Evolutionary conservation across 306 rosid genomes (phyloP).

Genomic region (Astragalus membranaceus): DNA sequence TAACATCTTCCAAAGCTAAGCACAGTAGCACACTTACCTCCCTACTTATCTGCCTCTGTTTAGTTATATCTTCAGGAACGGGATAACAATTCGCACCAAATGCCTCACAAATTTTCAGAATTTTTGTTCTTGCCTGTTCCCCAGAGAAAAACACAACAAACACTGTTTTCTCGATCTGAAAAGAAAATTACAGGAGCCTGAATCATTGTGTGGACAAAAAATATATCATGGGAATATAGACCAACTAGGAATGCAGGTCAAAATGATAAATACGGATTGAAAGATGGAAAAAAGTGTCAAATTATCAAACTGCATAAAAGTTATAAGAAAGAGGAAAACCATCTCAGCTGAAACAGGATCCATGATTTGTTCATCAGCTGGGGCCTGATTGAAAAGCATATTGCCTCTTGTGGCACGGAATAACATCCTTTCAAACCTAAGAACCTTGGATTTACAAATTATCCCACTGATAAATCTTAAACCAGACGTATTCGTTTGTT

Average conservation of each 20-base stretch:
- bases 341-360: conserved; percentile 85
- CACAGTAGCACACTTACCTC: conserved; percentile 63
- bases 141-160: conserved; percentile 98
- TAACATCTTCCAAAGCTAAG: conserved; percentile 23
- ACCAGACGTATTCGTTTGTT: conserved; percentile 68
- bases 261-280: conserved; percentile 8
- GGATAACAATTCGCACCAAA: conserved; percentile 97
- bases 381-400: conserved; percentile 94
- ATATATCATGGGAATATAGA: conserved; percentile 17
- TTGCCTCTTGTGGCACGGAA: conserved; percentile 99
- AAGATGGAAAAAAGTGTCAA: neutral
- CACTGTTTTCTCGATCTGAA: conserved; percentile 91
- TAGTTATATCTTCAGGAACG: conserved; percentile 89
- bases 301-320: conserved; percentile 20
- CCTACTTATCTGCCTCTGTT: conserved; percentile 87
- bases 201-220: conserved; percentile 17
- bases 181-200: conserved; percentile 19
- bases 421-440: conserved; percentile 90
- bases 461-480: conserved; percentile 94
- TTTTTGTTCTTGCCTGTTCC: conserved; percentile 88
- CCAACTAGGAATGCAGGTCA: conserved; percentile 12
- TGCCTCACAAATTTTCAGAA: conserved; percentile 94
- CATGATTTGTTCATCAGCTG: conserved; percentile 76
- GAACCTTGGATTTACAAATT: conserved; percentile 76
- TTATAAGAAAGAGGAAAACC: conserved; percentile 53